Percentiles rank a stretch among this genome's conserved stretches.
These are phyloP conservation scores for Pythium sukuiense DNA, from an alignment of 352 stramenopile genomes.

Conservation along the genomic window DNA sequence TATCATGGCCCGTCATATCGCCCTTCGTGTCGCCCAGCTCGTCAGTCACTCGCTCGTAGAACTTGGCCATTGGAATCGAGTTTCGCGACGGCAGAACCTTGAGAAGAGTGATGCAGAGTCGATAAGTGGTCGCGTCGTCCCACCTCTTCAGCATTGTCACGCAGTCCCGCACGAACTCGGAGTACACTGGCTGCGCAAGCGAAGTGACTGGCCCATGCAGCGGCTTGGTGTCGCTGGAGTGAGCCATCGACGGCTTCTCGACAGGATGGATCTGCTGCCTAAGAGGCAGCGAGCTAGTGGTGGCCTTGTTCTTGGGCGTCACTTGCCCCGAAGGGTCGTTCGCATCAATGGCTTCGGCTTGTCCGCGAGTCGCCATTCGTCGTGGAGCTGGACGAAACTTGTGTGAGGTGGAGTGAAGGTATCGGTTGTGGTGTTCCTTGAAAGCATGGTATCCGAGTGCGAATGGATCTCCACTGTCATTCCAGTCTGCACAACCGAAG, in stretches of 20 bases:
- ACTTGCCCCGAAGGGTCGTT: not conserved
- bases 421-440: constrained; percentile 29
- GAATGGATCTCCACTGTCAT: constrained; percentile 52
- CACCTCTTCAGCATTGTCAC: constrained; percentile 22
- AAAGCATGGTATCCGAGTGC: constrained; percentile 50
- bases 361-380: constrained; percentile 23
- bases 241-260: not conserved
- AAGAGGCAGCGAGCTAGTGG: not conserved
- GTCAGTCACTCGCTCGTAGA: constrained; percentile 11
- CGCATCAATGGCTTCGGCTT: not conserved
- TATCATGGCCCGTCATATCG: not conserved
- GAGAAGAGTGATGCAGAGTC: constrained; percentile 13
- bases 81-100: constrained; percentile 3
- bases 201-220: not conserved
- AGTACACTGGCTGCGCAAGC: constrained; percentile 1
- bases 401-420: not conserved
- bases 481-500: constrained; percentile 42
- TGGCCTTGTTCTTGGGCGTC: constrained; percentile 3
- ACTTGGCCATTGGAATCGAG: not conserved
- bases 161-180: constrained; percentile 29
- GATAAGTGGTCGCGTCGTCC: constrained; percentile 4
- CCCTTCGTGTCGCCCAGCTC: not conserved
- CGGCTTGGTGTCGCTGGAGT: constrained; percentile 1
- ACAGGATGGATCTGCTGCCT: constrained; percentile 21
- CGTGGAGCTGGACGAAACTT: constrained; percentile 5